These are phyloP conservation scores for Diaporthe velutina DNA, from an alignment of 2,329 filamentous ascomycete genomes.

Conservation along the genomic window DNA sequence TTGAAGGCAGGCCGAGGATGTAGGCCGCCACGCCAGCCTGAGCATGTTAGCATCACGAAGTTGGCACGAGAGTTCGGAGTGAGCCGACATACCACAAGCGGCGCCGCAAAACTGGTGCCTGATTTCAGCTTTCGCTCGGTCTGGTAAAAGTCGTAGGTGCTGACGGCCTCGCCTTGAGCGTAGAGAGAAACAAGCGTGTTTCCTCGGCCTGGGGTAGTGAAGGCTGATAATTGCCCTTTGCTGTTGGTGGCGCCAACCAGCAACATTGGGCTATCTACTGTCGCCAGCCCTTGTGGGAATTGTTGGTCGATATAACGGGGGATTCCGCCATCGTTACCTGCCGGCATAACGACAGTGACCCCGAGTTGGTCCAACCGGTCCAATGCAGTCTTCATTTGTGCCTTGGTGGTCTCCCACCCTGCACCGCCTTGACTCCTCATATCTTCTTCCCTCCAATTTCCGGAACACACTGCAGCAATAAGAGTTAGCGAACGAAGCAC, in stretches of 20 bases:
- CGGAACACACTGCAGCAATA: too few species aligned
- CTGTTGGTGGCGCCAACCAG: background rate
- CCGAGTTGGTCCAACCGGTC: background rate
- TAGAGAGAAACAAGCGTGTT: background rate
- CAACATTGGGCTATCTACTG: background rate
- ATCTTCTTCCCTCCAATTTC: background rate
- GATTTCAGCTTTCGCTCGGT: background rate
- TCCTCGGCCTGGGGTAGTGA: background rate
- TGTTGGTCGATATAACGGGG: background rate
- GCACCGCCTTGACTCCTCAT: background rate
- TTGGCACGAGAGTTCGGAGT: background rate
- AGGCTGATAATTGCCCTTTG: background rate
- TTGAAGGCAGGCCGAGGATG: background rate
- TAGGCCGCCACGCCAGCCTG: slow-evolving; percentile 12
- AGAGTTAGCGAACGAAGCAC: too few species aligned
- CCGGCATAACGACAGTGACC: background rate
- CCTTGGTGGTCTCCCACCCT: background rate
- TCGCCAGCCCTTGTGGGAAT: background rate
- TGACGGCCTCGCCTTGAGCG: slow-evolving; percentile 2
- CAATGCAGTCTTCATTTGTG: background rate
- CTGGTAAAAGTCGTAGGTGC: background rate
- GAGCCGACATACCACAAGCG: background rate
- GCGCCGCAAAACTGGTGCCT: background rate
- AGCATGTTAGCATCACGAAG: background rate
- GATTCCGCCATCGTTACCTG: background rate